Percentiles rank a stretch among this genome's conserved stretches.
These are phyloP conservation scores for Magnaporthales sp. DNA, from an alignment of 2,329 filamentous ascomycete genomes.

Conservation along the genomic window DNA sequence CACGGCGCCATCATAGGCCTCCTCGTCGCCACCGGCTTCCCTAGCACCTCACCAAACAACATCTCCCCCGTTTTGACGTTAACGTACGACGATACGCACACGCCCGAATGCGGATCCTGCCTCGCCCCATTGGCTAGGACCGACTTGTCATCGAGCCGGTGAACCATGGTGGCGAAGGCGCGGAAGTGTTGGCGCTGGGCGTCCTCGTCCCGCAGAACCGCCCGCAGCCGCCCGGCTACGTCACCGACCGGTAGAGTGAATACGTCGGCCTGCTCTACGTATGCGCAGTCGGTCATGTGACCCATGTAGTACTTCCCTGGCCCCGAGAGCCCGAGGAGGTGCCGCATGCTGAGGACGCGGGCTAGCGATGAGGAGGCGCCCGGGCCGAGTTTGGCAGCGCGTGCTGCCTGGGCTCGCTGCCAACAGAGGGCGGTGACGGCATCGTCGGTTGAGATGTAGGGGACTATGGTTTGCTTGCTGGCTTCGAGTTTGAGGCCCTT, in stretches of 20 bases:
- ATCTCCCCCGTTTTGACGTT: conserved; percentile 32
- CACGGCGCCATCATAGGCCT: conserved; percentile 34
- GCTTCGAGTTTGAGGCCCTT: conserved; percentile 30
- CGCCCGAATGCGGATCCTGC: conserved; percentile 26
- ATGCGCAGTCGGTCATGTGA: conserved; percentile 13
- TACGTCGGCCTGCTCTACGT: conserved; percentile 12
- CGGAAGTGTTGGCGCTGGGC: conserved; percentile 19
- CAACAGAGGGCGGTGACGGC: conserved; percentile 42
- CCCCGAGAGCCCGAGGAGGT: conserved; percentile 34
- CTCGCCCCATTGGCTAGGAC: conserved; percentile 23
- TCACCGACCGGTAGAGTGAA: conserved; percentile 10
- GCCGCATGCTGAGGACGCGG: conserved; percentile 40
- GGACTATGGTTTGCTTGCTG: conserved; percentile 7
- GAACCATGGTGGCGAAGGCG: conserved; percentile 30
- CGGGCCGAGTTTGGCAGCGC: conserved; percentile 23
- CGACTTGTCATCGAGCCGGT: conserved; percentile 24
- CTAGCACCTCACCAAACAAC: conserved; percentile 38
- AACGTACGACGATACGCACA: conserved; percentile 47
- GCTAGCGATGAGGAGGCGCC: background rate
- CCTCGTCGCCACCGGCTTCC: conserved; percentile 35
- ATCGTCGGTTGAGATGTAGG: conserved; percentile 45
- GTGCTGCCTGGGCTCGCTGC: conserved; percentile 31
- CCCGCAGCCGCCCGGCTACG: conserved; percentile 29
- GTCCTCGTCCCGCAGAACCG: conserved; percentile 15
- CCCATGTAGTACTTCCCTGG: conserved; percentile 37